Evolutionary conservation across 805 yeast genomes (phyloP).

Genomic region (Allodekkera sacchari): DNA sequence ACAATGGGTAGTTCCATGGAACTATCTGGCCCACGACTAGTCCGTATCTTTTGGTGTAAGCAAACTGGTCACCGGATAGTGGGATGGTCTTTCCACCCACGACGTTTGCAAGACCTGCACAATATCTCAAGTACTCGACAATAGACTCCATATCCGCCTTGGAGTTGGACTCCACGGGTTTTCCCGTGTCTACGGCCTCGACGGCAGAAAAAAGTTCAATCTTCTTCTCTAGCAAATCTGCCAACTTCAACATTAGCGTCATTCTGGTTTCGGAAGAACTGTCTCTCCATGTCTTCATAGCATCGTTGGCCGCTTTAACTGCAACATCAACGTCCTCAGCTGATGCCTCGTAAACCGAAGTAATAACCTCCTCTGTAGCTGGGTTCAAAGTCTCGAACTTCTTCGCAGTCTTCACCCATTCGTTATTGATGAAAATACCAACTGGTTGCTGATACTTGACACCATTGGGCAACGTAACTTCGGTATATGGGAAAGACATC

Average conservation of each 20-base stretch:
- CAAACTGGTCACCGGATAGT: slow-evolving; percentile 37
- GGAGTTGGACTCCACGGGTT: slow-evolving; percentile 40
- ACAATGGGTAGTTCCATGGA: slow-evolving; percentile 67
- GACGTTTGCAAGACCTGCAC: slow-evolving; percentile 59
- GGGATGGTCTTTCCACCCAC: slow-evolving; percentile 35
- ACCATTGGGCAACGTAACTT: slow-evolving; percentile 36
- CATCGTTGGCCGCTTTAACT: slow-evolving; percentile 39
- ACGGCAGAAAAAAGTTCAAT: slow-evolving; percentile 41
- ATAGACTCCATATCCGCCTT: slow-evolving; percentile 40
- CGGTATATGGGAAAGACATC: slow-evolving; percentile 1
- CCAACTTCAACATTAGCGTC: slow-evolving; percentile 35
- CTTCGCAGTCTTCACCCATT: slow-evolving; percentile 34
- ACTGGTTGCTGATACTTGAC: slow-evolving; percentile 43
- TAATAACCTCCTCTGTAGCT: slow-evolving; percentile 38
- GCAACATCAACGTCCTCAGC: slow-evolving; percentile 42
- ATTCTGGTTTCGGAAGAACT: slow-evolving; percentile 33
- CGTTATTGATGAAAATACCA: slow-evolving; percentile 56
- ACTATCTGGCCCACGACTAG: slow-evolving; percentile 59
- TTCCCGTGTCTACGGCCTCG: slow-evolving; percentile 52
- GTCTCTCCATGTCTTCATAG: slow-evolving; percentile 40
- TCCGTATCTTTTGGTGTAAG: slow-evolving; percentile 64
- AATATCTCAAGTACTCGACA: slow-evolving; percentile 39
- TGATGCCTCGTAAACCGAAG: slow-evolving; percentile 39
- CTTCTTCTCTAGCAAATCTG: slow-evolving; percentile 41
- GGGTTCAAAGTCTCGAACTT: slow-evolving; percentile 40